Conservation (phyloP, 73 alveolate genomes). For the Tetrahymena borealis region DNA sequence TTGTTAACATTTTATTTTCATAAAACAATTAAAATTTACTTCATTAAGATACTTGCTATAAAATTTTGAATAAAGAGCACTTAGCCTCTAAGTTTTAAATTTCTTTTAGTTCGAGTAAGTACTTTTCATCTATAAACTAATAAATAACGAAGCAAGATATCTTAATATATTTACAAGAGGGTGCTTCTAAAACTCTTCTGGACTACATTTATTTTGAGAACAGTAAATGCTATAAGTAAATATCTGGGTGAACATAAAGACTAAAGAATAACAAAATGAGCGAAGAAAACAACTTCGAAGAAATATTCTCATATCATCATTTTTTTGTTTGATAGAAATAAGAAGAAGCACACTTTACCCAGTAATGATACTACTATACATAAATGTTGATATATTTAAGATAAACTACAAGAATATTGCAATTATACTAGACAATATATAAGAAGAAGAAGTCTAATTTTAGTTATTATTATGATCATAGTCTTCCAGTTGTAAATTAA, state of each 20-base stretch:
- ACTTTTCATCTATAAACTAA: neutral
- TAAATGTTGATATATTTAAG: neutral
- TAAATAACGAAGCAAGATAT: neutral
- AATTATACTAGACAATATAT: no score
- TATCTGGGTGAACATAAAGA: neutral
- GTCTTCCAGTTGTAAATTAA: neutral
- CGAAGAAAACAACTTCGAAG: neutral
- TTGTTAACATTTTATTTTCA: neutral
- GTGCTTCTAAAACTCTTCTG: neutral
- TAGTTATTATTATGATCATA: no score
- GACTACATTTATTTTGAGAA: neutral
- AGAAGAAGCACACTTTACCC: neutral
- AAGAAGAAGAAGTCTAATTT: no score
- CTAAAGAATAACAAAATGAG: neutral
- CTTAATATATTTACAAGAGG: neutral
- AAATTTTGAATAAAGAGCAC: neutral
- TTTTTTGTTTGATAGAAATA: neutral
- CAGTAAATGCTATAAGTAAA: neutral
- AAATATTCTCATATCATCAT: neutral
- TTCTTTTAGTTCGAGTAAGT: neutral
- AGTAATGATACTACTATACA: neutral
- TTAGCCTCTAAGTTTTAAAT: neutral
- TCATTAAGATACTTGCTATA: neutral
- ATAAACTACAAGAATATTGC: neutral
- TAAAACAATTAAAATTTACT: neutral